These are phyloP conservation scores for Pleoardoris graminearum DNA, from an alignment of 2,329 filamentous ascomycete species.

Conservation along the genomic window DNA sequence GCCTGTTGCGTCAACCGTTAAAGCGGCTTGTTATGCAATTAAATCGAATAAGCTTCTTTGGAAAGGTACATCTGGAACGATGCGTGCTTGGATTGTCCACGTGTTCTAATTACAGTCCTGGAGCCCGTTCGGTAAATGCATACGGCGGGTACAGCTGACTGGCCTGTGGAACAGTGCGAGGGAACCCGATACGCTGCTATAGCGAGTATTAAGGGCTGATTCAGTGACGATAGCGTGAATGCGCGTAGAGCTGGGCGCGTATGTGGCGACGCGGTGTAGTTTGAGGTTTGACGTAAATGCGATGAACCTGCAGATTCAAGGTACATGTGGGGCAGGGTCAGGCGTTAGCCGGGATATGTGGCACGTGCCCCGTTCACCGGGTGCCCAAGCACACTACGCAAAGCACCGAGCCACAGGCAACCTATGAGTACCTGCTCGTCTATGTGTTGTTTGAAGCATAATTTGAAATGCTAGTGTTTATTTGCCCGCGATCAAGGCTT, in stretches of 20 bases:
- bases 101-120: not conserved
- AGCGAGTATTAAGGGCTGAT: not conserved
- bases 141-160: not conserved
- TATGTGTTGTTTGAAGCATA: too few species aligned
- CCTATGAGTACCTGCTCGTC: too few species aligned
- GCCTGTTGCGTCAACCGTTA: slow-evolving; percentile 17
- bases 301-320: slow-evolving; percentile 3
- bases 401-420: not conserved
- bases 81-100: not conserved
- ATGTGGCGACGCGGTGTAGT: not conserved
- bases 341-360: not conserved
- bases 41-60: not conserved
- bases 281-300: not conserved
- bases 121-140: slow-evolving; percentile 1
- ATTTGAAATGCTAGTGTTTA: too few species aligned
- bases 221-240: not conserved
- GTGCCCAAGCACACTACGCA: not conserved
- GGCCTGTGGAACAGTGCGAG: not conserved
- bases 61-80: not conserved
- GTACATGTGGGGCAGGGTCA: not conserved
- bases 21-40: not conserved
- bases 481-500: too few species aligned
- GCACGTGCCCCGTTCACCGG: not conserved
- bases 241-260: slow-evolving; percentile 5
- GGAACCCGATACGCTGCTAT: not conserved